Evolutionary conservation across 164 flowering plant species (phyloP), one percentile per base, ranked within the genome.

Genomic region (Malania oleifera): DNA sequence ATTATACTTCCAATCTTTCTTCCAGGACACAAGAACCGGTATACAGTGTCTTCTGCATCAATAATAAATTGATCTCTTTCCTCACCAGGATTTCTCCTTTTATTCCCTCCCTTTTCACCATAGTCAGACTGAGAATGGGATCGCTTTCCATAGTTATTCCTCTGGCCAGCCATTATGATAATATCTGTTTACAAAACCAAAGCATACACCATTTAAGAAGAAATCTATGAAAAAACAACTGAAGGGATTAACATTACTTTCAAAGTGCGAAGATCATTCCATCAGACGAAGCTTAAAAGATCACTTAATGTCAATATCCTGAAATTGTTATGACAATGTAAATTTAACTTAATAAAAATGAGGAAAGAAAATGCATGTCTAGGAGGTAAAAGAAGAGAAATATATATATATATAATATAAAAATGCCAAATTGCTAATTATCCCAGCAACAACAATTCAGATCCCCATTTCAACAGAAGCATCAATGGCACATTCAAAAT

Each of bases 1-100:
- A 95, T 91, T 13, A 95, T 77, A 57, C 96, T 91, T 34, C 99
- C 99, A 62, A 91, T 95, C 82, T 87, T 91, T 59, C 72, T 80
- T 4, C 77, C 83, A 26, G 91, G 93, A 57, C 97, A 95, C 69
- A 95, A 71, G 57, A 82, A 95, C 7, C 99, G 80, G 65, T 82
- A 95, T 0, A 95, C 96, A n/a, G 97, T 86, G 66, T 95, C 96
- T 1, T 87, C 89, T 11, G 86, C 40, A 22, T 82, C 81, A 56
- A 87, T 86, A 29, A 74, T 64, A 66, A 75, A 77, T 22, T 52
- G 68, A 1, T 80, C 83, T 52, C 71, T 74, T 43, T 80, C 84
- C 19, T 64, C 72, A 26, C 80, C 77, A 38, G 77, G 55, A 62
- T 73, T 72, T 57, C 85, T 73, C 47, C 88, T 75, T 72, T 78